Evolutionary conservation across 352 stramenopile species (phyloP).

Genomic region (Globisporangium radiosum): DNA sequence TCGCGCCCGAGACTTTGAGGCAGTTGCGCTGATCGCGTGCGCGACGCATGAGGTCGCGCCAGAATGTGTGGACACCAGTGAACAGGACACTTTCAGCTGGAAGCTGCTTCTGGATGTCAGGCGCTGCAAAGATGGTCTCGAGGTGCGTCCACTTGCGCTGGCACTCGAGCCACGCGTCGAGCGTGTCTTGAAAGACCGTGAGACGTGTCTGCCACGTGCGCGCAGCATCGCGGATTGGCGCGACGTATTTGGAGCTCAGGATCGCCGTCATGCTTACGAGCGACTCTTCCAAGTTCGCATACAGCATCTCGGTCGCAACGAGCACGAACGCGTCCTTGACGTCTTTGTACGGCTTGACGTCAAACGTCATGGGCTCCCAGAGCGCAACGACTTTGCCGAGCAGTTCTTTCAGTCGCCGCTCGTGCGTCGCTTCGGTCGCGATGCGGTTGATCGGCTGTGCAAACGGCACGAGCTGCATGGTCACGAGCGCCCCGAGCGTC

Average conservation of each 20-base stretch:
- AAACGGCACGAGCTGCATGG: constrained; percentile 72
- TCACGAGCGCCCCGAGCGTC: constrained; percentile 76
- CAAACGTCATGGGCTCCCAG: constrained; percentile 84
- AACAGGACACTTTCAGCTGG: constrained; percentile 62
- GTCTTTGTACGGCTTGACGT: constrained; percentile 89
- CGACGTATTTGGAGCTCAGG: constrained; percentile 85
- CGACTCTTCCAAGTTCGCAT: constrained; percentile 84
- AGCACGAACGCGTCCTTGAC: constrained; percentile 86
- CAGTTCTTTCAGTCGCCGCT: constrained; percentile 82
- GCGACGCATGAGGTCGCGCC: constrained; percentile 72
- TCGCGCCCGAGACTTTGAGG: constrained; percentile 54
- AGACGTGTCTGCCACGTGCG: constrained; percentile 63
- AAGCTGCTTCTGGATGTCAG: constrained; percentile 80
- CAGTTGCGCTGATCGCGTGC: constrained; percentile 55
- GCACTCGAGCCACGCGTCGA: constrained; percentile 74
- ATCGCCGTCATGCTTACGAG: constrained; percentile 88
- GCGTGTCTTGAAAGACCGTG: constrained; percentile 72
- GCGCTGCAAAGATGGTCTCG: constrained; percentile 74
- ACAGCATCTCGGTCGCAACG: constrained; percentile 66
- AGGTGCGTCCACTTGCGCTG: constrained; percentile 82
- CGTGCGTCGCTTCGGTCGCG: constrained; percentile 82
- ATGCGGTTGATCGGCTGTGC: constrained; percentile 75
- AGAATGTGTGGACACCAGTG: constrained; percentile 62
- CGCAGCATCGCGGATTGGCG: constrained; percentile 68
- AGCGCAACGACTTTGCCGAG: constrained; percentile 81